phyloP scores from a whole-genome alignment of 2,329 filamentous ascomycete genomes.

The Talaromyces funiculosus region DNA sequence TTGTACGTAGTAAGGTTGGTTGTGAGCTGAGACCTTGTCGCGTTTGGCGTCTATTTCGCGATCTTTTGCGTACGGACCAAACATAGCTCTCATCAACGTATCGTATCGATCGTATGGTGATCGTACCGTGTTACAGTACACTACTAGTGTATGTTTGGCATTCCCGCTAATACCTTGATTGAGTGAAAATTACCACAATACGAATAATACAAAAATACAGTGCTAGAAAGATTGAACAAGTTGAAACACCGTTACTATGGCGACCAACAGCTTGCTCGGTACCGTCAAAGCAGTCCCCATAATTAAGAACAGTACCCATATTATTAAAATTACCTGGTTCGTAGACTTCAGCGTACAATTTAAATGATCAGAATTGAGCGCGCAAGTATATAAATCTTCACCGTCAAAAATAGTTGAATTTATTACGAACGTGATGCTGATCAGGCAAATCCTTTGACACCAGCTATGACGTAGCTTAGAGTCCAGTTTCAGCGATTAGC shows the following conservation, averaged over 20 bases:
- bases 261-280: background rate
- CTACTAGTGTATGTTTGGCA: background rate
- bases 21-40: background rate
- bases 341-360: background rate
- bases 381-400: background rate
- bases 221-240: background rate
- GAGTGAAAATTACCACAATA: background rate
- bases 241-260: slow-evolving; percentile 5
- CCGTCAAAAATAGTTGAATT: no score
- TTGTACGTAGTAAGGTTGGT: no score
- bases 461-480: background rate
- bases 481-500: background rate
- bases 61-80: background rate
- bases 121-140: background rate
- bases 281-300: no score
- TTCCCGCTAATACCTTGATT: background rate
- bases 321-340: no score
- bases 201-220: background rate
- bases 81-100: background rate
- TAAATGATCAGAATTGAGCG: background rate
- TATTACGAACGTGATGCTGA: no score
- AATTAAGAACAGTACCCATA: no score
- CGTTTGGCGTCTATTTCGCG: slow-evolving; percentile 1
- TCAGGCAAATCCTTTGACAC: no score
- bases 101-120: background rate